phyloP scores from a whole-genome alignment of 2,329 filamentous ascomycete species.

The Cladorrhinum sp. region DNA sequence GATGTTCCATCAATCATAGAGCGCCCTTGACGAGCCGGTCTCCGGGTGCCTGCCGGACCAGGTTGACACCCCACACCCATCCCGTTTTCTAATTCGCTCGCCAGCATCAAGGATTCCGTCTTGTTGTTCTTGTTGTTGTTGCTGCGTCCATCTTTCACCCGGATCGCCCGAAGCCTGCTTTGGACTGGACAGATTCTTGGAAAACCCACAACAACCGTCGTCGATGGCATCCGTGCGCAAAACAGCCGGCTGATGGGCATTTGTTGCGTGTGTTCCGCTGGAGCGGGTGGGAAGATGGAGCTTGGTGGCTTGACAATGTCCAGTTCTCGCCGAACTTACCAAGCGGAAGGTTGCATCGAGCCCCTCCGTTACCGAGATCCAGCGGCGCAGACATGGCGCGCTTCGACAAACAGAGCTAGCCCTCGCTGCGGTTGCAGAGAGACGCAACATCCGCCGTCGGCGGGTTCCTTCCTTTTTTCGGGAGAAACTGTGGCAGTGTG shows the following conservation, averaged over 20 bases:
- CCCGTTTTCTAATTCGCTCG: background rate
- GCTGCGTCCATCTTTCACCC: background rate
- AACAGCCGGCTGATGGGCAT: background rate
- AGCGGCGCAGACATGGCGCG: conserved; percentile 7
- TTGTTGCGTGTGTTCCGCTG: conserved; percentile 8
- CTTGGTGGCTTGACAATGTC: conserved; percentile 11
- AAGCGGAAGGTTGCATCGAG: conserved; percentile 7
- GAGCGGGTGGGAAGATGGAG: conserved; percentile 4
- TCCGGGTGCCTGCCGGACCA: conserved; percentile 16
- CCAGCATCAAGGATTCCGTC: background rate
- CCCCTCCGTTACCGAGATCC: conserved; percentile 11
- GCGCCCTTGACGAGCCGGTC: conserved; percentile 16
- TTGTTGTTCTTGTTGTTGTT: background rate
- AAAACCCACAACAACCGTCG: background rate
- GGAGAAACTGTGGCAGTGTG: background rate
- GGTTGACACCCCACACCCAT: conserved; percentile 9
- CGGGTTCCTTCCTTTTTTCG: background rate
- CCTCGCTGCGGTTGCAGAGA: background rate
- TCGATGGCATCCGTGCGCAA: background rate
- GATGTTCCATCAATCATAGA: conserved; percentile 17
- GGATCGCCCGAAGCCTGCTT: conserved; percentile 1
- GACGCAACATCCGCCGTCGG: background rate
- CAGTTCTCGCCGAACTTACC: conserved; percentile 10
- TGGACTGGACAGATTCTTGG: background rate
- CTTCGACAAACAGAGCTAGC: conserved; percentile 7